Evolutionary conservation across 106 monocot species (phyloP).

Genomic region (Phalaenopsis aphrodite): DNA sequence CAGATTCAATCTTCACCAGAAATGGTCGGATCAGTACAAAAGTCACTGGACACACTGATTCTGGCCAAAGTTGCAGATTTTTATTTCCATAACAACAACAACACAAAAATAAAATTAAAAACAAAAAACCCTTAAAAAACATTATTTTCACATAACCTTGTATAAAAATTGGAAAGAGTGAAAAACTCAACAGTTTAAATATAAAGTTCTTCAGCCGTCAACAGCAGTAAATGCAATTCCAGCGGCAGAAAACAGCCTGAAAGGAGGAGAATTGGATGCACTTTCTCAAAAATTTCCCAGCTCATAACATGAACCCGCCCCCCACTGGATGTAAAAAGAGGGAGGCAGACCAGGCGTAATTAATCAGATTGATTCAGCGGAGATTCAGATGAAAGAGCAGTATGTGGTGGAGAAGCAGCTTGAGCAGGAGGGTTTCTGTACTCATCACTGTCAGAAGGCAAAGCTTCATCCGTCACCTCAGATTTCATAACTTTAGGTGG

Average conservation of each 20-base stretch:
- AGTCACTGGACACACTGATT: neutral
- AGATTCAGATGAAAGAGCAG: neutral
- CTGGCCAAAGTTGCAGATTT: neutral
- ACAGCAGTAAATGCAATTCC: neutral
- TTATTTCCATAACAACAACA: neutral
- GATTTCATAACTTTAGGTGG: slow-evolving; percentile 1
- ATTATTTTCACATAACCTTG: neutral
- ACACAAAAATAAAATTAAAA: neutral
- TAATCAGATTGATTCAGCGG: slow-evolving; percentile 7
- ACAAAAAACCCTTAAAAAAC: neutral
- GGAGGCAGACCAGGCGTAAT: neutral
- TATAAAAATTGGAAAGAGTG: neutral
- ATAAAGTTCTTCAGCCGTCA: neutral
- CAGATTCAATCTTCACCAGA: neutral
- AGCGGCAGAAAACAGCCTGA: neutral
- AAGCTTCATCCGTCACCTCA: neutral
- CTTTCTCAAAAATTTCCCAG: neutral
- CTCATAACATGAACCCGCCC: neutral
- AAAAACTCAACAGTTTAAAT: neutral
- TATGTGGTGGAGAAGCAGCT: neutral
- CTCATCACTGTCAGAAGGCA: neutral
- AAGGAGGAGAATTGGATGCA: neutral
- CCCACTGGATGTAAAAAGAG: neutral
- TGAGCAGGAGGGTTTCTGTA: neutral
- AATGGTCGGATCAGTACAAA: neutral